Evolutionary conservation across 495 filamentous ascomycete genomes (phyloP), one percentile per base, ranked within the genome.

Genomic region (Penicillium fimorum): DNA sequence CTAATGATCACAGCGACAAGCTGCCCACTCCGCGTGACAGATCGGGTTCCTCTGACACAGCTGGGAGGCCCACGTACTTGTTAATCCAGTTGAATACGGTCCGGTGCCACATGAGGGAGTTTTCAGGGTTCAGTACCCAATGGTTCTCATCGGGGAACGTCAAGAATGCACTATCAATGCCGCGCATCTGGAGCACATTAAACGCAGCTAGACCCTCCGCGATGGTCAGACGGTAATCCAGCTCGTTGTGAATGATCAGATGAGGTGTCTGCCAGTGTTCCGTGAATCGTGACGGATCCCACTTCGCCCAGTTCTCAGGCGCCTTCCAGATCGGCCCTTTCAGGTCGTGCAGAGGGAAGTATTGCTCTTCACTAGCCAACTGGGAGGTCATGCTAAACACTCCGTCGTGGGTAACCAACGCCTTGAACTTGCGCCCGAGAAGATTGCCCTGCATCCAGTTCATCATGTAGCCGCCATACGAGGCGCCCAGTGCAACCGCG

Each of bases 81-180:
- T 96, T 96, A 56, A 96, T 93, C 85, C 86, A 97, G 47, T 85
- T 86, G 33, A 97, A 60, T 10, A 97, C 91, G 37, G 89, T 88
- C n/a, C 79, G 83, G 67, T 97, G 91, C 93, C 93, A 97, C 42
- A 94, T 76, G 22, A 97, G 73, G 9, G 84, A 87, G 67, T 97
- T 97, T 68, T 97, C 93, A 3, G 87, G 90, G 65, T 96, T 92
- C 42, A 96, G 63, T 20, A 97, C 92, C 89, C 90, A 97, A 73
- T 96, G 79, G 51, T 86, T 87, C 62, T 87, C 84, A 68, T 97
- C 91, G 0, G 91, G 90, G 67, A 96, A 97, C 5, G 85, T 89
- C 59, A 97, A 68, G 65, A 81, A 81, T 30, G 72, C 72, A 46
- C 76, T 80, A 9, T 79, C 69, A 17, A 82, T 66, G 4, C 74